These are phyloP conservation scores for Ceratocystis diversiconidia DNA, from an alignment of 2,329 filamentous ascomycete genomes.

Conservation along the genomic window DNA sequence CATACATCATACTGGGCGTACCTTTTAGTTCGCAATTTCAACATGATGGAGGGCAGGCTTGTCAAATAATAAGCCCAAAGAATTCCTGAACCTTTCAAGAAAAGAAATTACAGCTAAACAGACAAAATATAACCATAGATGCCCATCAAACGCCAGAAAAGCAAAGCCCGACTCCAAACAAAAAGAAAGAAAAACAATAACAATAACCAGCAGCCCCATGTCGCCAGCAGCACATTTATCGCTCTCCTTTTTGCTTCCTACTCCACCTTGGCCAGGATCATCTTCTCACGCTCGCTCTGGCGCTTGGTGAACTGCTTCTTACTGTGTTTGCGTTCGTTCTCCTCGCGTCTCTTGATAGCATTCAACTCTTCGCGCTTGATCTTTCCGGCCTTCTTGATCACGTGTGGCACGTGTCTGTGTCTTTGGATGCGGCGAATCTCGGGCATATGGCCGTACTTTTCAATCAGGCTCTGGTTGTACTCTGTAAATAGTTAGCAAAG, in stretches of 20 bases:
- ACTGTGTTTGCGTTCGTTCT: conserved; percentile 86
- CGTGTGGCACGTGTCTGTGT: conserved; percentile 81
- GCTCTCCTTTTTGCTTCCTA: conserved; percentile 21
- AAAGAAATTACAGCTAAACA: background rate
- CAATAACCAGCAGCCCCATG: background rate
- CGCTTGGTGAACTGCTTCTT: conserved; percentile 66
- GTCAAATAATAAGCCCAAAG: background rate
- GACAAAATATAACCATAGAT: conserved; percentile 5
- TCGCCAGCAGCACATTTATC: background rate
- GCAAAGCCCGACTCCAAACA: background rate
- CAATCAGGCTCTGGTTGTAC: conserved; percentile 73
- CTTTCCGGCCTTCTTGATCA: conserved; percentile 88
- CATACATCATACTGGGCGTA: background rate
- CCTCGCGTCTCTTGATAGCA: conserved; percentile 76
- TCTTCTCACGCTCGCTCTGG: conserved; percentile 78
- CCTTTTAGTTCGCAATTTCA: background rate
- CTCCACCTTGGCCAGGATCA: conserved; percentile 56
- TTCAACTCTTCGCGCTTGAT: conserved; percentile 85
- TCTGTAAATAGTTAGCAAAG: conserved; percentile 31
- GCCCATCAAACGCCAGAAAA: conserved; percentile 10
- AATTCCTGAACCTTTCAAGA: background rate
- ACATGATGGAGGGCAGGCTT: background rate
- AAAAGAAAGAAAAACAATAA: background rate
- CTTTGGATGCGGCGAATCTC: conserved; percentile 82
- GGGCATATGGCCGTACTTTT: conserved; percentile 87